phyloP scores from a whole-genome alignment of 108 stramenopile species.

The Pseudonitzschia delicatissima region DNA sequence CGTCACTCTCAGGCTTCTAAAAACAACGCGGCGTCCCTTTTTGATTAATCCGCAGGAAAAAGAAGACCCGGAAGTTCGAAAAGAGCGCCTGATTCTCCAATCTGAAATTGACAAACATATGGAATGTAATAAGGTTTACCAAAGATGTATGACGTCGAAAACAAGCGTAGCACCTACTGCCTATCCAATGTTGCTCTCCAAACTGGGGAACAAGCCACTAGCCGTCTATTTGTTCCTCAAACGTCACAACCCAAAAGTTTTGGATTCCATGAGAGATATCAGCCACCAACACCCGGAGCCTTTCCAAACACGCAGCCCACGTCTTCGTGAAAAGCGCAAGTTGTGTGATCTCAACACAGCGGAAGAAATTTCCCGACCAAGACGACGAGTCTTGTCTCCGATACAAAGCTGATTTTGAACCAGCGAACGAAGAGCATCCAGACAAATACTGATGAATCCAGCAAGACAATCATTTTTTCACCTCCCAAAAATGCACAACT shows the following conservation, averaged over 20 bases:
- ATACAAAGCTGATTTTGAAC: no score
- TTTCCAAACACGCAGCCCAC: no score
- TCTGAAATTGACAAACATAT: background rate
- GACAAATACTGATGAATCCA: no score
- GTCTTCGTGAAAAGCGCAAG: no score
- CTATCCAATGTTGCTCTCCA: background rate
- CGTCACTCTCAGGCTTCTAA: background rate
- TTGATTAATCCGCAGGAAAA: background rate
- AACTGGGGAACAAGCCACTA: background rate
- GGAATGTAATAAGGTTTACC: background rate
- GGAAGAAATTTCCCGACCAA: no score
- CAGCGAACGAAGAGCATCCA: no score
- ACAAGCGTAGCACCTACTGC: background rate
- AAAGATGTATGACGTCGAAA: background rate
- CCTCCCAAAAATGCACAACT: no score
- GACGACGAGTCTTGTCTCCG: no score
- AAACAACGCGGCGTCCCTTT: background rate
- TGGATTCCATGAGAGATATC: background rate
- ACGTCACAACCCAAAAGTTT: conserved; percentile 1
- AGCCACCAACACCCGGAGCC: no score
- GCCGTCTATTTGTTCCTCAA: background rate
- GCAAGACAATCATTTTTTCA: no score
- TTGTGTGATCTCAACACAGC: no score
- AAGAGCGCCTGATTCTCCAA: background rate
- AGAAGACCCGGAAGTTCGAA: background rate